Base-by-base conservation (phyloP, 768 basidiomycete species). In the Amylocystis lapponica region DNA sequence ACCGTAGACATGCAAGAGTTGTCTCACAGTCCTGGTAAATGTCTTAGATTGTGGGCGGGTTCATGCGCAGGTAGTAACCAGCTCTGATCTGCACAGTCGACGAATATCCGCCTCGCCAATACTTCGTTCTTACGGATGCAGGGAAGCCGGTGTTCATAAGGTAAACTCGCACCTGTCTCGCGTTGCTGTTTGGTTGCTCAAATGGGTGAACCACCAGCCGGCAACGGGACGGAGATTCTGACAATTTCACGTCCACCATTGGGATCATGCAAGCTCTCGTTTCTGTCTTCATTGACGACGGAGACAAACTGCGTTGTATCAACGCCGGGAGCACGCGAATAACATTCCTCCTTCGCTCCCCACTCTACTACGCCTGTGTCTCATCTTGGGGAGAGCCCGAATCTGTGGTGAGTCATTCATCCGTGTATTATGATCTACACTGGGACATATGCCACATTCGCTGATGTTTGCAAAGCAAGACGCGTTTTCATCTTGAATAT, bases 141-240 rank as follows among this genome's bases (percentile, higher is more conserved):
- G 96, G 96, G 22, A 98, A 99, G 63, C 94, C 94, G n/a, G 93
- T 99, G 10, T 99, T 88, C 57, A 73, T 81, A 32, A 90, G 88
- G 93, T 87, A 61, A 46, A 19, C 3, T 29, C 27, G 4, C 13
- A 17, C n/a, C 10, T 20, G 36, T 37, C 20, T n/a, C 21, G 19
- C 36, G 9, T n/a, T n/a, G 9, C 9, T 30, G 29, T 9, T 30
- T n/a, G 9, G 29, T n/a, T 30, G 10, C 29, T n/a, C n/a, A n/a
- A 30, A 9, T 9, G 29, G 13, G 26, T 39, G 17, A 38, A 25
- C 26, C 20, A 21, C 3, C 43, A 81, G 78, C 55, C 74, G 71
- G 31, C 69, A 79, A 35, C 70, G 70, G 34, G 70, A 68, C 34
- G 76, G 75, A 42, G 78, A 82, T 39, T 65, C 71, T 14, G 83